phyloP scores from a whole-genome alignment of 129 eudicot species.

The Saposhnikovia divaricata region DNA sequence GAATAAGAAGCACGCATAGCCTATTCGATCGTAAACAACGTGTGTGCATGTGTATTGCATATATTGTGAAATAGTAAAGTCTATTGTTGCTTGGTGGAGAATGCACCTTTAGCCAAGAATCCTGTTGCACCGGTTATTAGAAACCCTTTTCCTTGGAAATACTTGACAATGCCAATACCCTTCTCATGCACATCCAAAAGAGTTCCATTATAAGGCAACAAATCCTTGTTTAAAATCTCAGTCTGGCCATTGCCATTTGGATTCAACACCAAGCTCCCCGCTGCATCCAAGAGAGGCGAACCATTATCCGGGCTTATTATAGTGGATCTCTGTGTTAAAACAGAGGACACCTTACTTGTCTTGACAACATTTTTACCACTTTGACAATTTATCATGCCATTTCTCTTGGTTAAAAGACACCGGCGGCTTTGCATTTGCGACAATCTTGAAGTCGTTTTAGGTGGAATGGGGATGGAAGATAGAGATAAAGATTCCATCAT shows the following conservation, averaged over 20 bases:
- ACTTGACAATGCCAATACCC: slow-evolving; percentile 77
- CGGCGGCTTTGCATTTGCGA: slow-evolving; percentile 18
- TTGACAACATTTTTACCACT: slow-evolving; percentile 48
- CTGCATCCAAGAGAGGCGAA: slow-evolving; percentile 30
- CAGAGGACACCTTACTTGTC: slow-evolving; percentile 34
- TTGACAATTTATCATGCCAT: slow-evolving; percentile 43
- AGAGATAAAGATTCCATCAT: slow-evolving; percentile 77
- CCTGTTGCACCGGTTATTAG: slow-evolving; percentile 94
- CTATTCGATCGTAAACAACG: neutral
- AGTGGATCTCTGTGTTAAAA: slow-evolving; percentile 32
- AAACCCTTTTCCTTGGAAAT: slow-evolving; percentile 61
- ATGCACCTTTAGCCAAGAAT: slow-evolving; percentile 81
- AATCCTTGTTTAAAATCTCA: slow-evolving; percentile 24
- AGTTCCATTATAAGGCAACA: slow-evolving; percentile 32
- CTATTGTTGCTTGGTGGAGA: neutral
- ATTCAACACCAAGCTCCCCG: slow-evolving; percentile 34
- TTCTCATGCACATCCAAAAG: slow-evolving; percentile 34
- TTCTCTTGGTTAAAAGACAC: slow-evolving; percentile 24
- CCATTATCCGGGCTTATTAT: slow-evolving; percentile 31
- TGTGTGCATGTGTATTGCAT: neutral
- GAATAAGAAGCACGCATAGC: neutral
- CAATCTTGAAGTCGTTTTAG: slow-evolving; percentile 17
- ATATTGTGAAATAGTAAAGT: neutral
- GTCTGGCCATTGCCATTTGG: slow-evolving; percentile 45
- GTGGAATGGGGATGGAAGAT: slow-evolving; percentile 37